Percentiles rank a stretch among this genome's conserved stretches.
Evolutionary conservation across 129 eudicot species (phyloP).

Genomic region (Scalesia atractyloides): DNA sequence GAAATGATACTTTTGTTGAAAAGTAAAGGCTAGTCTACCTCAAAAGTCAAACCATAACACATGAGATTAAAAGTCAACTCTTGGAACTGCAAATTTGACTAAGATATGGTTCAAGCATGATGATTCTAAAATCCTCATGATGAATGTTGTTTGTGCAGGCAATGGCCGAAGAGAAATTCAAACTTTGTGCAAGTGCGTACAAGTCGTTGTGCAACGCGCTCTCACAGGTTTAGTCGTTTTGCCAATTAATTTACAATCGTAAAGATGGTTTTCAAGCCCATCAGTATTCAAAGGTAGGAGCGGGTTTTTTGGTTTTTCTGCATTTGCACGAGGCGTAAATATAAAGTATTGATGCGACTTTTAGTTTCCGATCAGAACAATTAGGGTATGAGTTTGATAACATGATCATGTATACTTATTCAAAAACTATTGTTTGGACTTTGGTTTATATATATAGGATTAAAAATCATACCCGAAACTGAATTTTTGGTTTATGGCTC

Average conservation of each 20-base stretch:
- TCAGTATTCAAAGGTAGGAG: not conserved
- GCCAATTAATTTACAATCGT: not conserved
- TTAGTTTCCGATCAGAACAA: not conserved
- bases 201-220: slow-evolving; percentile 73
- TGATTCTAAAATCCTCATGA: not conserved
- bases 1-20: not conserved
- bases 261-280: not conserved
- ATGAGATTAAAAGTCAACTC: not conserved
- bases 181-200: slow-evolving; percentile 74
- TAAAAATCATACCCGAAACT: not conserved
- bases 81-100: not conserved
- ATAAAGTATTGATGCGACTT: not conserved
- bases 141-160: slow-evolving; percentile 52
- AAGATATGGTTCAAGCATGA: not conserved
- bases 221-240: slow-evolving; percentile 37
- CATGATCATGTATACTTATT: not conserved
- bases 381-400: slow-evolving; percentile 2
- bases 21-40: not conserved
- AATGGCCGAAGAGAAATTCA: slow-evolving; percentile 86
- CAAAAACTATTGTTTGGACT: not conserved
- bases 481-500: not conserved
- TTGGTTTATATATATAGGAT: not conserved
- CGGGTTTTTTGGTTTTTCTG: not conserved
- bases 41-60: not conserved
- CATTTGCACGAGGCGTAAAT: slow-evolving; percentile 2